Percentiles rank a stretch among this genome's conserved stretches.
phyloP scores from a whole-genome alignment of 805 yeast species.

The Candida odintsovae region DNA sequence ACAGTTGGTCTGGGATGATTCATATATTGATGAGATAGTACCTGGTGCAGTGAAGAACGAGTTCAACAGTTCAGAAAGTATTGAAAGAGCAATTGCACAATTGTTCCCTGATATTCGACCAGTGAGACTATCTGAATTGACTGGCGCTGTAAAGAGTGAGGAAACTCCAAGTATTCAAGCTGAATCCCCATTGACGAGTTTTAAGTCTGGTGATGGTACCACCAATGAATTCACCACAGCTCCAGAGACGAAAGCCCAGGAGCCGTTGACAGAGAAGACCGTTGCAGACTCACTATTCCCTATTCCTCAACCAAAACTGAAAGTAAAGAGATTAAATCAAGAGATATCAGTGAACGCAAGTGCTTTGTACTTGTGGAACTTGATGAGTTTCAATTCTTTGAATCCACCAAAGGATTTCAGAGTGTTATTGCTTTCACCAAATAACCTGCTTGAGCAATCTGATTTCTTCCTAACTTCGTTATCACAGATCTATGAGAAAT shows the following conservation, averaged over 20 bases:
- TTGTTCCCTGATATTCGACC: constrained; percentile 22
- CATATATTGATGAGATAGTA: constrained; percentile 9
- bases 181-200: constrained; percentile 15
- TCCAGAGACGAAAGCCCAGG: background rate
- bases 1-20: constrained; percentile 23
- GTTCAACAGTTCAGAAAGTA: constrained; percentile 11
- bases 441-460: constrained; percentile 25
- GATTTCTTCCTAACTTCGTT: constrained; percentile 35
- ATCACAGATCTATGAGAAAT: constrained; percentile 38
- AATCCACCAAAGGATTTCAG: constrained; percentile 45
- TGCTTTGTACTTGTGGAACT: constrained; percentile 50
- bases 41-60: constrained; percentile 3
- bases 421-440: constrained; percentile 38
- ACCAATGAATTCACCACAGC: background rate
- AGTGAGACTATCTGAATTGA: constrained; percentile 14
- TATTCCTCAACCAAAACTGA: constrained; percentile 30
- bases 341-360: constrained; percentile 40
- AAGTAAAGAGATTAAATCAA: constrained; percentile 31
- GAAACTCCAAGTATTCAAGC: constrained; percentile 2
- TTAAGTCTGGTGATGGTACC: background rate
- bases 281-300: constrained; percentile 22
- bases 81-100: constrained; percentile 23
- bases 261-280: background rate
- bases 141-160: constrained; percentile 7
- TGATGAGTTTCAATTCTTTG: constrained; percentile 51